Evolutionary conservation across 495 filamentous ascomycete species (phyloP), one percentile per base, ranked within the genome.

Genomic region (Chaetomium tenue): DNA sequence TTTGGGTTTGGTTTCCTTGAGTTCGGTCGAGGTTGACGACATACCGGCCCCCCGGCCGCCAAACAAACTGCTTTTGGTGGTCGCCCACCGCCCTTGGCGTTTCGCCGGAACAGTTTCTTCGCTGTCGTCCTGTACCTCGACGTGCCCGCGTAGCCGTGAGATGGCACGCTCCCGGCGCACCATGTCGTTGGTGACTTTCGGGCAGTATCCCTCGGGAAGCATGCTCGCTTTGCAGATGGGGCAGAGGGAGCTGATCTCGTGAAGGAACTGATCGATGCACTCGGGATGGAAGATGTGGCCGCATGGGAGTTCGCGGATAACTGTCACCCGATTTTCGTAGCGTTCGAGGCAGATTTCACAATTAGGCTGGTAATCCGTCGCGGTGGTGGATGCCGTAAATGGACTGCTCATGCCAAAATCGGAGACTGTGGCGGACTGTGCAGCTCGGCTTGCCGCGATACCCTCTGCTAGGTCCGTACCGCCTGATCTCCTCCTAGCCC

Each of bases 201-300:
- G 86, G 58, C 86, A 88, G 69, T 85, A 88, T 0, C 88, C 87
- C 5, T 71, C 70, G 3, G 89, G 83, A 5, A 97, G 76, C 63
- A 91, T 88, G 51, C 82, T 87, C 52, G 85, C 81, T 70, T 96
- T 97, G 79, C 93, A 98, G 58, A 96, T 75, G 1, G 93, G 93
- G 69, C 93, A 98, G 15, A 95, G 81, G 47, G 87, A 90, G 71
- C 88, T 92, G 68, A 83, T 85, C 46, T 84, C 77, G 54, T 79
- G 77, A 48, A 97, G 78, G 66, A 91, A 93, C 13, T 83, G 78
- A 71, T 97, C 92, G 67, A 98, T 91, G 73, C 93, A 98, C 48
- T 87, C 87, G 3, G 91, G 87, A 61, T 98, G 92, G 76, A 91
- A 98, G 61, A 97, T 92, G 71, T 98, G 93, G 0, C 88, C 84